Percentiles rank a stretch among this genome's conserved stretches.
These are phyloP conservation scores for Neonectria neomacrospora DNA, from an alignment of 2,329 filamentous ascomycete species.

Conservation along the genomic window DNA sequence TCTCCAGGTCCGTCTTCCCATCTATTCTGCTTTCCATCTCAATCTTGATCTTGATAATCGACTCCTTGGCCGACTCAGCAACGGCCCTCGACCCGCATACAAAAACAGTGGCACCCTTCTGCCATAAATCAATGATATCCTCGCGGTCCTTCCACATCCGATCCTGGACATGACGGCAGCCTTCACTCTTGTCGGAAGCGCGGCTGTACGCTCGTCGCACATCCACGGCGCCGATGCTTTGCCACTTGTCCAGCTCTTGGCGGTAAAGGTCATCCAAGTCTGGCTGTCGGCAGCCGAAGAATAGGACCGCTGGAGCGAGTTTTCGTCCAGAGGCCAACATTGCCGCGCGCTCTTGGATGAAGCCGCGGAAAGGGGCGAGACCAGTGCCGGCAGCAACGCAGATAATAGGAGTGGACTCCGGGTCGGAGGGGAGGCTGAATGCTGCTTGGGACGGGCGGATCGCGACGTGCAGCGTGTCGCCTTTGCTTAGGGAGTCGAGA, in stretches of 20 bases:
- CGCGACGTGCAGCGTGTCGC: conserved; percentile 60
- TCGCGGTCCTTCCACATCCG: conserved; percentile 52
- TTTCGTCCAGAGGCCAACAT: conserved; percentile 59
- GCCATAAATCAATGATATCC: conserved; percentile 52
- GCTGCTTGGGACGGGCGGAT: conserved; percentile 55
- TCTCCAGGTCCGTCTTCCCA: conserved; percentile 44
- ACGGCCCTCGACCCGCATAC: conserved; percentile 67
- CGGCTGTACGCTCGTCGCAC: conserved; percentile 66
- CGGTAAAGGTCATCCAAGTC: conserved; percentile 68
- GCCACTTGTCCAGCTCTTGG: conserved; percentile 67
- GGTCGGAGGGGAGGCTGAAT: conserved; percentile 60
- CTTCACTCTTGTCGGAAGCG: conserved; percentile 53
- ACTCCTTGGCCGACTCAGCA: conserved; percentile 49
- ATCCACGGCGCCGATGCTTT: conserved; percentile 58
- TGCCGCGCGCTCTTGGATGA: conserved; percentile 68
- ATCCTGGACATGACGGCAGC: conserved; percentile 55
- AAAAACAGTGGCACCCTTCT: conserved; percentile 62
- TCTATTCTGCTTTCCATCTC: conserved; percentile 41
- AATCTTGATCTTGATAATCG: conserved; percentile 49
- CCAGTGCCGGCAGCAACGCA: conserved; percentile 64
- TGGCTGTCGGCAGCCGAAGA: conserved; percentile 69
- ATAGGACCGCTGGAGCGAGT: conserved; percentile 69
- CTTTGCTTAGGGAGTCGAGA: conserved; percentile 59
- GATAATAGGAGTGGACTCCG: conserved; percentile 59
- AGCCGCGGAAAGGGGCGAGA: conserved; percentile 70